Conservation (phyloP, 1,284 basidiomycete genomes). For the Rhodotorula sp. region DNA sequence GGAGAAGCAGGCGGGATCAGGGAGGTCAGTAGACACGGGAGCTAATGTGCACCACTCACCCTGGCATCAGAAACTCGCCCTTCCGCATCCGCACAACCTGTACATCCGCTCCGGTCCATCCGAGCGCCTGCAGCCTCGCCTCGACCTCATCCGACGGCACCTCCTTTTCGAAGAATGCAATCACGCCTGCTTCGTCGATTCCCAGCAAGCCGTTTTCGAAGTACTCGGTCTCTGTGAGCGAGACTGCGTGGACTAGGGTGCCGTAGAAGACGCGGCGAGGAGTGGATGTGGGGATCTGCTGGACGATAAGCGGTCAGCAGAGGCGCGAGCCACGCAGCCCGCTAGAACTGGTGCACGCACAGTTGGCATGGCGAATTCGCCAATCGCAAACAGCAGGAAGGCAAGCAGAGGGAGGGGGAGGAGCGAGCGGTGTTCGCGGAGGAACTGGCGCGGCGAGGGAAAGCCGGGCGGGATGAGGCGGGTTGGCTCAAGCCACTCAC, state of each 20-base stretch:
- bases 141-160: slow-evolving; percentile 52
- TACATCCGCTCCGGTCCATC: slow-evolving; percentile 45
- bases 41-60: slow-evolving; percentile 49
- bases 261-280: slow-evolving; percentile 60
- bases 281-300: not conserved
- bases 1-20: not conserved
- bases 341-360: not conserved
- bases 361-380: no score
- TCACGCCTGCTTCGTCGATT: slow-evolving; percentile 60
- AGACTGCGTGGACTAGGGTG: slow-evolving; percentile 64
- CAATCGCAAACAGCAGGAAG: no score
- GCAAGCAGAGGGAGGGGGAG: no score
- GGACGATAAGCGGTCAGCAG: not conserved
- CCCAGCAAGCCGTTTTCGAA: slow-evolving; percentile 61
- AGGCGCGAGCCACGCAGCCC: not conserved
- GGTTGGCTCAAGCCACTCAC: no score
- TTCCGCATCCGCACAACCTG: slow-evolving; percentile 56
- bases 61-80: slow-evolving; percentile 81
- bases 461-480: no score
- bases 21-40: no score
- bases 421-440: no score
- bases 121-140: slow-evolving; percentile 50
- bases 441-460: no score
- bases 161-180: slow-evolving; percentile 65
- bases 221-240: slow-evolving; percentile 57